phyloP scores from a whole-genome alignment of 1,284 basidiomycete genomes.

The Leccinum subrobustum region DNA sequence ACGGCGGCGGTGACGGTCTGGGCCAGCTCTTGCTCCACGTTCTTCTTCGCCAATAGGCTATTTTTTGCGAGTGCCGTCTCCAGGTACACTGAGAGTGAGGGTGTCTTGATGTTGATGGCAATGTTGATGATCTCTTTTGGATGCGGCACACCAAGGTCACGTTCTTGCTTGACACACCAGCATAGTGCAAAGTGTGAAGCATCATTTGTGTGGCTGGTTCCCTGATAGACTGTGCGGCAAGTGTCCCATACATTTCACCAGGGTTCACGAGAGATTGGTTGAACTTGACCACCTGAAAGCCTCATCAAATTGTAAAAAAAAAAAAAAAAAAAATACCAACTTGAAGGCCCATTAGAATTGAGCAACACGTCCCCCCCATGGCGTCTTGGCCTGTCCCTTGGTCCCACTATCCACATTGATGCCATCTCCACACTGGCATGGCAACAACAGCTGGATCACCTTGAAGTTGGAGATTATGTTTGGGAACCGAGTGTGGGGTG shows the following conservation, averaged over 20 bases:
- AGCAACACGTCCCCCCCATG: no score
- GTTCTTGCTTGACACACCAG: conserved; percentile 92
- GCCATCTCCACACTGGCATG: no score
- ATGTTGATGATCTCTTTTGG: conserved; percentile 99
- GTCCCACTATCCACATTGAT: no score
- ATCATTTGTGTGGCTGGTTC: conserved; percentile 99
- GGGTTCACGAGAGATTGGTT: conserved; percentile 59
- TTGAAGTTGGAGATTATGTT: no score
- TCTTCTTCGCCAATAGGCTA: conserved; percentile 54
- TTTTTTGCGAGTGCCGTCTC: conserved; percentile 69
- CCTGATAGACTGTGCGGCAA: conserved; percentile 98
- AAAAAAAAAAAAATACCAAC: no score
- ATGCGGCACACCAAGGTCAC: conserved; percentile 96
- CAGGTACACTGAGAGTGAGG: conserved; percentile 90
- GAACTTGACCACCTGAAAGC: conserved; percentile 33
- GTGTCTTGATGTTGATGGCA: conserved; percentile 98
- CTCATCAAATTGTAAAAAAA: no score
- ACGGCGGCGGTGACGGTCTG: conserved; percentile 94
- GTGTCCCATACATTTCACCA: conserved; percentile 98
- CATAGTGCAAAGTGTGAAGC: conserved; percentile 74
- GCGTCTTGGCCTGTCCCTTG: no score
- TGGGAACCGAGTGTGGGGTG: no score
- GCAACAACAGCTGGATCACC: no score
- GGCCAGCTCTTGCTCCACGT: conserved; percentile 86
- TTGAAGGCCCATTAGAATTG: no score